Base-by-base conservation (phyloP, 257 asterid species). In the Nyctanthes arbortristis region DNA sequence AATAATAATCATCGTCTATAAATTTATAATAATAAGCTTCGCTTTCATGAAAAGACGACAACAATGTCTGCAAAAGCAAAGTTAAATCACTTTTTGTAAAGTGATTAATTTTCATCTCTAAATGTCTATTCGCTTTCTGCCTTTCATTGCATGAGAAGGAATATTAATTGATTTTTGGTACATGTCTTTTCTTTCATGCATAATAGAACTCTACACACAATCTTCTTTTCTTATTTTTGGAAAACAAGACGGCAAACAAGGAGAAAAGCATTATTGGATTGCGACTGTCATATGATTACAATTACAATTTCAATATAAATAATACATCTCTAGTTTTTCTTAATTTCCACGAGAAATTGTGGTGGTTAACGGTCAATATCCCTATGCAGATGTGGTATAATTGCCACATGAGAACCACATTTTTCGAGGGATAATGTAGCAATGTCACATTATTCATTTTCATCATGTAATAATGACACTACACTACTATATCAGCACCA, bases 31-130 rank as follows among this genome's bases (percentile, higher is more conserved):
- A 24, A 2, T 5, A 20, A 6, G 22, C 24, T 27, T 49, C 58
- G 22, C 78, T 85, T 81, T 73, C 82, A 74, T 70, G 66, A 49
- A 84, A 86, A 81, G 82, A 79, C 75, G 80, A 74, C 67, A 75
- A 80, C 74, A 74, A 77, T 68, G 61, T 49, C 56, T 69, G 58
- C 16, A 67, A 81, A 83, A 71, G 81, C 75, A 85, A 79, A 79
- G 81, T 40, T 76, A 70, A n/a, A 71, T 76, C 77, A 80, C 92
- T 89, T 89, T 89, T 63, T 82, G 74, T 78, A 89, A 89, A 87
- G 92, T 77, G 70, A 77, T n/a, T n/a, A n/a, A n/a, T 81, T 58
- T 79, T 77, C 69, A 78, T 67, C 77, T 67, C 71, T 49, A 60
- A 67, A 63, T 75, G 77, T 73, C 75, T 77, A 73, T 58, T 77